Evolutionary conservation across 108 stramenopile species (phyloP).

Genomic region (Skeletonema grethae): DNA sequence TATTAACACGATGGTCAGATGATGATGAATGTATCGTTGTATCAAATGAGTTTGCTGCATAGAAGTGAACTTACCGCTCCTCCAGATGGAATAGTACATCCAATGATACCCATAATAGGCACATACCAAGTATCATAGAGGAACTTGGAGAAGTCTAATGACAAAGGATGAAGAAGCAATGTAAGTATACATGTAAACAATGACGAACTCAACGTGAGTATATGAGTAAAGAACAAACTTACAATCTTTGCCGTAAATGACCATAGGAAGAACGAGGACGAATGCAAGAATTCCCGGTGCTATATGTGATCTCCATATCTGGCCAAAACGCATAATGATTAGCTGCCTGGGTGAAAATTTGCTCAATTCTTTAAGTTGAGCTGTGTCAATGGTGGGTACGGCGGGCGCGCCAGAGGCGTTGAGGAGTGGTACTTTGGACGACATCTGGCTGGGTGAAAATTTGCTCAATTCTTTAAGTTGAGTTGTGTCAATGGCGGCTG

Average conservation of each 20-base stretch:
- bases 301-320: conserved; percentile 2
- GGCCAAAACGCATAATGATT: neutral
- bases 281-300: conserved; percentile 2
- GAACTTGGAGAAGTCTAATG: conserved; percentile 7
- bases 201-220: neutral
- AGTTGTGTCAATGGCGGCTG: neutral
- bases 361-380: neutral
- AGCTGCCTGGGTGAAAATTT: neutral
- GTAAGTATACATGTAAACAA: neutral
- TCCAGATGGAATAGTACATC: conserved; percentile 9
- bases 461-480: neutral
- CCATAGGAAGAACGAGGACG: neutral
- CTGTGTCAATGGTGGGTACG: neutral
- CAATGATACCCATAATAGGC: conserved; percentile 17
- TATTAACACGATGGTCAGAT: no score
- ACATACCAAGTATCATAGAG: conserved; percentile 12
- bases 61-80: conserved; percentile 3
- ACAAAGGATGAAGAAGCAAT: neutral
- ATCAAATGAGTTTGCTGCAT: neutral
- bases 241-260: neutral
- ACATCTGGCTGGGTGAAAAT: neutral
- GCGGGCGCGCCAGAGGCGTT: neutral
- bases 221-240: neutral
- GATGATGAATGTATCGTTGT: neutral
- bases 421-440: neutral